phyloP scores from a whole-genome alignment of 345 rosid genomes.

The Sonneratia caseolaris region DNA sequence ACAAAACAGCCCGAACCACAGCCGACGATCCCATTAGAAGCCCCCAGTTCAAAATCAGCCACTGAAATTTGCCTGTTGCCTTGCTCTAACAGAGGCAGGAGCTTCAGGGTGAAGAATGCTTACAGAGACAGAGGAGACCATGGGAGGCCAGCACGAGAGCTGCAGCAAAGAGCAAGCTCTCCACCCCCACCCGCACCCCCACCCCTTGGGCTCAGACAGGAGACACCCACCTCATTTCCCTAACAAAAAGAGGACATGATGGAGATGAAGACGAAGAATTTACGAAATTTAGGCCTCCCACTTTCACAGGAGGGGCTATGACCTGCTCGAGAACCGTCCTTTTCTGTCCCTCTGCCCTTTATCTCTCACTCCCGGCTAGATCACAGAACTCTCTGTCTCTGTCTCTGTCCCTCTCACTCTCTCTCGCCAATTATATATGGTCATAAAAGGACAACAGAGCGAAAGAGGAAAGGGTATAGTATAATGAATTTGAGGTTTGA shows the following conservation, averaged over 20 bases:
- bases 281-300: not conserved
- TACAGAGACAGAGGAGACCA: conserved; percentile 6
- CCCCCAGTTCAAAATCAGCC: not conserved
- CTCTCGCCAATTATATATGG: conserved; percentile 2
- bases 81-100: not conserved
- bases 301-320: not conserved
- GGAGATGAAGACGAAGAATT: not conserved
- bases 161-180: not conserved
- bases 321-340: not conserved
- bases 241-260: not conserved
- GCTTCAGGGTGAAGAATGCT: not conserved
- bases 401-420: not conserved
- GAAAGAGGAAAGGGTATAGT: not conserved
- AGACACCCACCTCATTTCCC: not conserved
- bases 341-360: not conserved
- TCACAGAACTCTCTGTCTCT: not conserved
- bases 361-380: not conserved
- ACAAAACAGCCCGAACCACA: not conserved
- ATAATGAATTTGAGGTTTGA: not conserved
- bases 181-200: too few species aligned
- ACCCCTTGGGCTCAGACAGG: not conserved
- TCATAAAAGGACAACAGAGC: not conserved
- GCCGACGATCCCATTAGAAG: too few species aligned
- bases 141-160: conserved; percentile 1
- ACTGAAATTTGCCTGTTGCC: not conserved